A percentile compares a stretch with the other conserved stretches of the same genome.
phyloP scores from a whole-genome alignment of 768 basidiomycete species.

The Tylopilus plumbeoviolaceoides region DNA sequence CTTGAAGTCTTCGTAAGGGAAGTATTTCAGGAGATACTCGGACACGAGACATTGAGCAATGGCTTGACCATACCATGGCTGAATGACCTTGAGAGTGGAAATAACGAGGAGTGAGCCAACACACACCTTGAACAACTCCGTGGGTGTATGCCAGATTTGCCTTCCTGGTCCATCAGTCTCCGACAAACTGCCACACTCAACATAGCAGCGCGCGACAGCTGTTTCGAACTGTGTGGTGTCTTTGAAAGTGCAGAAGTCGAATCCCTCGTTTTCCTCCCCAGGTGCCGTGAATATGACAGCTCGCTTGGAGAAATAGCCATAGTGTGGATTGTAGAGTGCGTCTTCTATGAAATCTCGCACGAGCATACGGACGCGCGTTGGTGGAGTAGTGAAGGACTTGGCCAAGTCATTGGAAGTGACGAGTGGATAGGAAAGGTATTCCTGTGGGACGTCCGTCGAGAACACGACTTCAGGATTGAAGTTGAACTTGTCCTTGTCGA shows the following conservation, averaged over 20 bases:
- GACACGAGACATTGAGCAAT: conserved; percentile 86
- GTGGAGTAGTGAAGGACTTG: conserved; percentile 48
- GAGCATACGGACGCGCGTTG: conserved; percentile 86
- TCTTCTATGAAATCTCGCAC: conserved; percentile 97
- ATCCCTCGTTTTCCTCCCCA: conserved; percentile 36
- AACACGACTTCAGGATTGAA: conserved; percentile 66
- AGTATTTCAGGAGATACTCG: conserved; percentile 91
- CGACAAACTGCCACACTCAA: conserved; percentile 58
- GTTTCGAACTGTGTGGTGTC: conserved; percentile 77
- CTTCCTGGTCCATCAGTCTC: conserved; percentile 65
- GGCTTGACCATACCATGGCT: conserved; percentile 95
- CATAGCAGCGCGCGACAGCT: conserved; percentile 73
- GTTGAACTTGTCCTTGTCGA: conserved; percentile 62
- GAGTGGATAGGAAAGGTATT: conserved; percentile 46
- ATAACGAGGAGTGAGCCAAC: neutral
- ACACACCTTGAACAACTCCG: conserved; percentile 90
- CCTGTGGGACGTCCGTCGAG: conserved; percentile 40
- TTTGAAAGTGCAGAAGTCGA: conserved; percentile 66
- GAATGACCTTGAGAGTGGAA: conserved; percentile 8
- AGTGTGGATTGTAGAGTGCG: conserved; percentile 92
- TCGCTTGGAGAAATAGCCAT: conserved; percentile 95
- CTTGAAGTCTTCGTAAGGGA: conserved; percentile 92
- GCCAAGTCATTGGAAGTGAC: conserved; percentile 74
- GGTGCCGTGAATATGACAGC: conserved; percentile 82
- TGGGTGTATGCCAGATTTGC: conserved; percentile 99